A percentile compares a stretch with the other conserved stretches of the same genome.
These are phyloP conservation scores for Cladophialophora exuberans DNA, from an alignment of 2,329 filamentous ascomycete genomes.

Conservation along the genomic window DNA sequence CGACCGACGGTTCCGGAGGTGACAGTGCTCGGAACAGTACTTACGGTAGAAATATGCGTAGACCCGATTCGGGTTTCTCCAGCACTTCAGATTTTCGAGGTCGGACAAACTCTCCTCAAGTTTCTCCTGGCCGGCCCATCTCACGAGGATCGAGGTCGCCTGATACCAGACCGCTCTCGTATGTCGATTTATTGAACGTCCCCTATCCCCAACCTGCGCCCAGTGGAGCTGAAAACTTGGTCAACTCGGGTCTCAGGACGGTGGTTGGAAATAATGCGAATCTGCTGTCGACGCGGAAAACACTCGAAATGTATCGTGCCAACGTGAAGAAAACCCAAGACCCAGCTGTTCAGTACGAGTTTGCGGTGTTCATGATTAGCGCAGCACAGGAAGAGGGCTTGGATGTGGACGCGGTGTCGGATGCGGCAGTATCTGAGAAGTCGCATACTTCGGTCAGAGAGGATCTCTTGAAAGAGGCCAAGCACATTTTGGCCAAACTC, in stretches of 20 bases:
- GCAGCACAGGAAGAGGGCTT: constrained; percentile 78
- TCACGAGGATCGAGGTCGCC: constrained; percentile 59
- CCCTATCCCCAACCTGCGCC: constrained; percentile 81
- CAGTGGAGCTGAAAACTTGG: constrained; percentile 62
- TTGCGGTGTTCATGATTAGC: constrained; percentile 91
- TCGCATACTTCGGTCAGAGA: constrained; percentile 58
- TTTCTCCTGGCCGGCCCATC: constrained; percentile 54
- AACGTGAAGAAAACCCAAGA: constrained; percentile 98
- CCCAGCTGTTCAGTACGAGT: constrained; percentile 88
- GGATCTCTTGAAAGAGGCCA: constrained; percentile 82
- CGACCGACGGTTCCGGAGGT: constrained; percentile 47
- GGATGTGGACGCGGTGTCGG: constrained; percentile 41
- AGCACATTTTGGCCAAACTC: constrained; percentile 82
- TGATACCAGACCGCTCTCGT: constrained; percentile 61
- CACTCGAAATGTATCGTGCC: constrained; percentile 93
- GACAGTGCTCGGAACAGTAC: constrained; percentile 53
- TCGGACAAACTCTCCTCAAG: constrained; percentile 58
- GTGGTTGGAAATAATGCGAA: constrained; percentile 88
- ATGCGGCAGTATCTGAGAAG: constrained; percentile 45
- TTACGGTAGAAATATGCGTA: constrained; percentile 62
- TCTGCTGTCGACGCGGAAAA: constrained; percentile 87
- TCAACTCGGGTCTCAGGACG: constrained; percentile 78
- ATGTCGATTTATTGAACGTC: constrained; percentile 64
- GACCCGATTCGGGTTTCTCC: constrained; percentile 79
- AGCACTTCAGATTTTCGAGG: constrained; percentile 72